Base-by-base conservation (phyloP, 2,329 filamentous ascomycete genomes). In the Penicillium carneum region DNA sequence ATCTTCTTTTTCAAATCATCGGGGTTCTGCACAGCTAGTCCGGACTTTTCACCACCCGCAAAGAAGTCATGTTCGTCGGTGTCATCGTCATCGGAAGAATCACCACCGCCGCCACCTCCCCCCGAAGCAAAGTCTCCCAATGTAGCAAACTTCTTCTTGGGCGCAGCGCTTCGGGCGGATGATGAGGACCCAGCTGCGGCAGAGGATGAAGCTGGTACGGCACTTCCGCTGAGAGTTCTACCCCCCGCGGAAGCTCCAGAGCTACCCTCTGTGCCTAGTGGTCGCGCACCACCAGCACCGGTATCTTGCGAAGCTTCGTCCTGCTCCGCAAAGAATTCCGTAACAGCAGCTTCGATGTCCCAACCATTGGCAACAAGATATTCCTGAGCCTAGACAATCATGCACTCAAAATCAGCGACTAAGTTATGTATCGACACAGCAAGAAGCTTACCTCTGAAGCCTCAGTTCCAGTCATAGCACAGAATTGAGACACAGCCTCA, bases 311-410 rank as follows among this genome's bases (percentile, higher is more conserved):
- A 61, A 29, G 70, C 71, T 63, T 80, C 77, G 58, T 80, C 74
- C 64, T 81, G 79, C 61, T 81, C 79, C 36, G 78, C 76, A 72
- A 86, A 91, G 79, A 84, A 90, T 52, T 86, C 84, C 33, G 86
- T 83, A 56, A 86, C 84, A 16, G 89, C 89, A 10, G 82, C 79
- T 66, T 84, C 82, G 45, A 91, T 78, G 70, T 92, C 84, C 88
- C 90, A 92, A 65, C 84, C 79, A 70, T 84, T 87, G 38, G 84
- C 83, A 23, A 82, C 80, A 8, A 94, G 86, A 67, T 90, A 90
- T 63, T 88, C 83, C 58, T 82, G 82, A 48, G 90, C 90, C 90
- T 93, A 64, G 1, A 33, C 33, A 29, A 31, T 10, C 23, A 58
- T 16, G 10, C 31, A 2, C 4, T 29, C 4, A 8, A 34, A 18